These are phyloP conservation scores for Starmerella powellii DNA, from an alignment of 805 yeast species.

Conservation along the genomic window DNA sequence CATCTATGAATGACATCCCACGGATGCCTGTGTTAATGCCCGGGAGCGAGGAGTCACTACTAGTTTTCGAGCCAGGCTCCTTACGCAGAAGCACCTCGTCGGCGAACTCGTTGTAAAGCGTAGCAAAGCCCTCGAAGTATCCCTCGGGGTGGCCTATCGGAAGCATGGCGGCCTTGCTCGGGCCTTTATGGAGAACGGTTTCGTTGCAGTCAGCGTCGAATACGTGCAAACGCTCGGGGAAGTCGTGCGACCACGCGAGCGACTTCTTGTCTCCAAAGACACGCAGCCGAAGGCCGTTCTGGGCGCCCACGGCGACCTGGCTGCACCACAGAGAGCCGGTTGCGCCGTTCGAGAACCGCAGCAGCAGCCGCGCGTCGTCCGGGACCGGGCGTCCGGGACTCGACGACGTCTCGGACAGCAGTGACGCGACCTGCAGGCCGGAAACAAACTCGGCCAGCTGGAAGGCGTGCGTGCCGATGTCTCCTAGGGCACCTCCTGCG, in stretches of 20 bases:
- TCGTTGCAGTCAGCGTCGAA: not conserved
- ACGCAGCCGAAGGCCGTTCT: conserved; percentile 1
- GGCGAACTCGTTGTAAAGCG: conserved; percentile 2
- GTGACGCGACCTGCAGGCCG: not conserved
- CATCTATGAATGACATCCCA: conserved; percentile 4
- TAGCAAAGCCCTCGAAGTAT: conserved; percentile 2
- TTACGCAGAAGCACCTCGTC: not conserved
- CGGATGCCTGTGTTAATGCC: conserved; percentile 3
- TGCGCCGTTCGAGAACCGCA: conserved; percentile 2
- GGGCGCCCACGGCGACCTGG: conserved; percentile 6
- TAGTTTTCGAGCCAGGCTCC: too few relatives aligned
- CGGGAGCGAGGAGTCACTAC: not conserved
- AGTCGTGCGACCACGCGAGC: conserved; percentile 1
- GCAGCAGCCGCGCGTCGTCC: conserved; percentile 4
- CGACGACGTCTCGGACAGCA: not conserved
- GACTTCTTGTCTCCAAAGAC: conserved; percentile 6
- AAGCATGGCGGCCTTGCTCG: not conserved
- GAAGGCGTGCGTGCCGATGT: conserved; percentile 8
- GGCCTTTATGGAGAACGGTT: not conserved
- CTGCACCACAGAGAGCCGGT: conserved; percentile 7
- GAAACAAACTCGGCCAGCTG: conserved; percentile 4
- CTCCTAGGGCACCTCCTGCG: conserved; percentile 6
- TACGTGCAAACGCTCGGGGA: not conserved
- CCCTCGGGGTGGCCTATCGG: conserved; percentile 9
- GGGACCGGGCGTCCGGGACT: conserved; percentile 4